Percentiles rank a stretch among this genome's conserved stretches.
phyloP scores from a whole-genome alignment of 1,284 basidiomycete species.

The Xerocomus amazonicus region DNA sequence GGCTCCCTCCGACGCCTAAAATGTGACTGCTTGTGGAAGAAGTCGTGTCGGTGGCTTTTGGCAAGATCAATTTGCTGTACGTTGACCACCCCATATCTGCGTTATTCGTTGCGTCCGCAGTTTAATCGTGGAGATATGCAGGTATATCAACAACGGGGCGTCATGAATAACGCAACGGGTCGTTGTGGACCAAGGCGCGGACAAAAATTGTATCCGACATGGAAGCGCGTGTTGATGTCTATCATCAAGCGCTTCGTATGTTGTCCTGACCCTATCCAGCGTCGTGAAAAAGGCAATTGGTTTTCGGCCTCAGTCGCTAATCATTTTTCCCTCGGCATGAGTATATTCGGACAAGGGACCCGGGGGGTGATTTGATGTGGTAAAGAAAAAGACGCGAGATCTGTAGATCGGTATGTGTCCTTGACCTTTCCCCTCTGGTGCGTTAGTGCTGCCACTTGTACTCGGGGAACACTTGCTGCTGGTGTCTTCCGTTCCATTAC shows the following conservation, averaged over 20 bases:
- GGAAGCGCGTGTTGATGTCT: conserved; percentile 10
- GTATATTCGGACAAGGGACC: conserved; percentile 4
- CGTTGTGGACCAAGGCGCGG: conserved; percentile 1
- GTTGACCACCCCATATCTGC: not conserved
- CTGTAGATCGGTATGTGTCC: not conserved
- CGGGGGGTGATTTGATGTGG: not conserved
- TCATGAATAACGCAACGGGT: not conserved
- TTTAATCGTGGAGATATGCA: not conserved
- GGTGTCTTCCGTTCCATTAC: conserved; percentile 4
- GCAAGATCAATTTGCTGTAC: not conserved
- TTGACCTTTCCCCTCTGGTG: not conserved
- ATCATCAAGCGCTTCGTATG: not conserved
- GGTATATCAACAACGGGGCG: not conserved
- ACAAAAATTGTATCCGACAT: not conserved
- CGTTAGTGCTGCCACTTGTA: not conserved
- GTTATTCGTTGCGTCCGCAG: not conserved
- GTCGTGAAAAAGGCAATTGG: conserved; percentile 1
- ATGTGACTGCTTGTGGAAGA: conserved; percentile 4
- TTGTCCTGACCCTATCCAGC: not conserved
- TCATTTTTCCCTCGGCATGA: not conserved
- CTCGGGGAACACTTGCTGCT: conserved; percentile 2
- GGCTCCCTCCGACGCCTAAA: not conserved
- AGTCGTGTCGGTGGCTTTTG: not conserved
- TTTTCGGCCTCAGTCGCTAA: conserved; percentile 8
- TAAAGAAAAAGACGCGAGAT: conserved; percentile 7